These are phyloP conservation scores for Chlamydomonas eustigma DNA, from an alignment of 139 green algal genomes.

Conservation along the genomic window DNA sequence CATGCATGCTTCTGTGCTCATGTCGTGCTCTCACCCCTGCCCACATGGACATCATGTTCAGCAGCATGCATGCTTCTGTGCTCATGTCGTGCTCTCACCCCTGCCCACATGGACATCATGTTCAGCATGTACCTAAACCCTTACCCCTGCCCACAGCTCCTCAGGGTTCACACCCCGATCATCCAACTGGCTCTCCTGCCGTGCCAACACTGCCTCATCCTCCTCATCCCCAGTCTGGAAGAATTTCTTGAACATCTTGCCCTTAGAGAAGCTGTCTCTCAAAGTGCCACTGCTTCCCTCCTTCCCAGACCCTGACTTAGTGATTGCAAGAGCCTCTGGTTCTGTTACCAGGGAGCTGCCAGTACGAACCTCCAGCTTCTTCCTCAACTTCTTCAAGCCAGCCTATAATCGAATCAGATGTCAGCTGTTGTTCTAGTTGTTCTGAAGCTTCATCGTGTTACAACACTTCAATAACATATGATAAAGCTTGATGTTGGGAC, in stretches of 20 bases:
- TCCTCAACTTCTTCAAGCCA: conserved; percentile 36
- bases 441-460: too few relatives aligned
- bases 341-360: conserved; percentile 19
- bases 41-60: too few relatives aligned
- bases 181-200: conserved; percentile 21
- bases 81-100: too few relatives aligned
- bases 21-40: too few relatives aligned
- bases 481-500: too few relatives aligned
- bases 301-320: background rate
- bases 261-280: conserved; percentile 27
- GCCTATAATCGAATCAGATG: conserved; percentile 34
- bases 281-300: background rate
- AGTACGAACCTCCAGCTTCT: conserved; percentile 37
- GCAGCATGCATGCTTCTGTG: too few relatives aligned
- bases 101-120: too few relatives aligned
- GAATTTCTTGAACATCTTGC: conserved; percentile 39
- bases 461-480: too few relatives aligned
- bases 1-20: too few relatives aligned
- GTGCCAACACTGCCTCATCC: conserved; percentile 9
- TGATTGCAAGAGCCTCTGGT: conserved; percentile 3
- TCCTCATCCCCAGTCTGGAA: conserved; percentile 48
- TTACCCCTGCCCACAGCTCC: conserved; percentile 34
- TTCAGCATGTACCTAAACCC: background rate
- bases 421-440: too few relatives aligned
- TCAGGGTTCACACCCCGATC: conserved; percentile 20